Evolutionary conservation across 169 alveolate species (phyloP).

Genomic region (Plasmodium gallinaceum): DNA sequence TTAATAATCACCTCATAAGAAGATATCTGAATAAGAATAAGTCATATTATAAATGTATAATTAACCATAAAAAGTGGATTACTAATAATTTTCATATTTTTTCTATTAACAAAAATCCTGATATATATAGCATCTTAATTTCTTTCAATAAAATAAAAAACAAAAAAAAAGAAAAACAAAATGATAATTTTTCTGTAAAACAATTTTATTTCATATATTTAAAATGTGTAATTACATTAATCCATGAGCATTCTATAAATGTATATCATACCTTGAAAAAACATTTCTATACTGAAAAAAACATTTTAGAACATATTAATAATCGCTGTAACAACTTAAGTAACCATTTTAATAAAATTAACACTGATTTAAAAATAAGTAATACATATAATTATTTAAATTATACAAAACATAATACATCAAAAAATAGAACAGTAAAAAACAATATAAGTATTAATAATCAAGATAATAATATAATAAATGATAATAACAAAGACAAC

Average conservation of each 20-base stretch:
- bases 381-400: neutral
- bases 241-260: conserved; percentile 49
- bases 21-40: neutral
- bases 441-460: neutral
- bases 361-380: neutral
- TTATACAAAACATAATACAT: neutral
- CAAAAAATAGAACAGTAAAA: neutral
- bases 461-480: neutral
- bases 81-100: conserved; percentile 17
- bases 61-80: conserved; percentile 6
- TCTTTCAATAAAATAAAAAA: conserved; percentile 14
- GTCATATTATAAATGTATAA: neutral
- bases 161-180: conserved; percentile 1
- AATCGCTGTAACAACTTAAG: neutral
- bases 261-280: conserved; percentile 17
- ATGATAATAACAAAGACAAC: no score
- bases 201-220: conserved; percentile 35
- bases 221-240: conserved; percentile 42
- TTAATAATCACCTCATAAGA: neutral
- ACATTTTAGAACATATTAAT: neutral
- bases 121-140: neutral
- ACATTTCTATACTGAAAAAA: neutral
- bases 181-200: conserved; percentile 2
- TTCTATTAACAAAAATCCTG: neutral
- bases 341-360: neutral